Evolutionary conservation across 495 filamentous ascomycete species (phyloP).

Genomic region (Aspergillus kassunensis): DNA sequence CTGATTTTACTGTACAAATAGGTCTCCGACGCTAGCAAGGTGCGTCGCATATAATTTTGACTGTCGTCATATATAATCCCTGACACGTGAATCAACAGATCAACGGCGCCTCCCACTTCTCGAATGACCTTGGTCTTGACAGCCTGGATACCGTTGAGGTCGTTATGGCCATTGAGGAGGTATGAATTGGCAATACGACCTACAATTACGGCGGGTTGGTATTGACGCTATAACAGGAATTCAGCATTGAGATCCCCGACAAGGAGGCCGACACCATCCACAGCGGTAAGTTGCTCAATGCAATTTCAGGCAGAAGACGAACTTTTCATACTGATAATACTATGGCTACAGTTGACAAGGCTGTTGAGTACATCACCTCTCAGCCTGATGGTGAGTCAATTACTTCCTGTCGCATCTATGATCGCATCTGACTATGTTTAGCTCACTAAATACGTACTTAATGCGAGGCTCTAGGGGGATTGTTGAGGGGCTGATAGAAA

Average conservation of each 20-base stretch:
- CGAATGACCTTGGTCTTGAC: conserved; percentile 93
- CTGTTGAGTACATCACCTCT: conserved; percentile 88
- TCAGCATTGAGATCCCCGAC: conserved; percentile 99
- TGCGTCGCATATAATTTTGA: conserved; percentile 38
- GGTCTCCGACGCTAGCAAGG: conserved; percentile 74
- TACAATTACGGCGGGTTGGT: neutral
- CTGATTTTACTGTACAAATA: conserved; percentile 29
- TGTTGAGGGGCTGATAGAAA: conserved; percentile 36
- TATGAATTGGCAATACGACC: conserved; percentile 42
- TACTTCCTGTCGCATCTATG: neutral
- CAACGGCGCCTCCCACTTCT: conserved; percentile 76
- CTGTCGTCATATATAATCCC: conserved; percentile 2
- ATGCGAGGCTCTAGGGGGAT: conserved; percentile 26
- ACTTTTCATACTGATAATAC: conserved; percentile 17
- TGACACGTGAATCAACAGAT: conserved; percentile 52
- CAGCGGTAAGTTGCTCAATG: conserved; percentile 68
- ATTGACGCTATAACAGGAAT: conserved; percentile 62
- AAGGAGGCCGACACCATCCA: conserved; percentile 97
- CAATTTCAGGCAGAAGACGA: neutral
- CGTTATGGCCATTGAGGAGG: conserved; percentile 99
- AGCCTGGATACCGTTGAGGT: conserved; percentile 98
- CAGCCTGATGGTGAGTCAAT: conserved; percentile 75
- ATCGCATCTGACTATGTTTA: conserved; percentile 20
- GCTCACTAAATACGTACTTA: conserved; percentile 43
- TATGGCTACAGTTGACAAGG: conserved; percentile 74